phyloP scores from a whole-genome alignment of 2,329 filamentous ascomycete genomes.

The Tolypocladium tropicale region DNA sequence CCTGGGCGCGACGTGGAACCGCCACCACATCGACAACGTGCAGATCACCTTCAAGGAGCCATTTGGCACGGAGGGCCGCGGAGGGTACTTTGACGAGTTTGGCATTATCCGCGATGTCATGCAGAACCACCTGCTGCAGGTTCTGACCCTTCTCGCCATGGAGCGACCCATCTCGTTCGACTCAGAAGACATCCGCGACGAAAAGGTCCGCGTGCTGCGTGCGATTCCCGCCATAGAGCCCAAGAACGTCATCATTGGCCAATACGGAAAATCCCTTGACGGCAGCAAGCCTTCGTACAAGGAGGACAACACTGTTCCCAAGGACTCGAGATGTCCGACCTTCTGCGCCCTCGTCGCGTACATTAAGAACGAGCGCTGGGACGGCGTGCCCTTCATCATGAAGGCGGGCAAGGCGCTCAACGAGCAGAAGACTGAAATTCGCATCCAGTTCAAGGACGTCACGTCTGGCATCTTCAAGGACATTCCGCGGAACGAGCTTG shows the following conservation, averaged over 20 bases:
- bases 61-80: conserved; percentile 94
- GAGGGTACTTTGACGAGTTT: conserved; percentile 98
- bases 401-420: conserved; percentile 98
- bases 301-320: conserved; percentile 96
- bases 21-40: conserved; percentile 98
- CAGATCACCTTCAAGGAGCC: conserved; percentile 99
- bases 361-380: conserved; percentile 99
- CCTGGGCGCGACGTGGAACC: conserved; percentile 97
- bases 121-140: conserved; percentile 98
- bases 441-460: conserved; percentile 99
- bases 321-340: conserved; percentile 93
- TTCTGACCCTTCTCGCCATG: conserved; percentile 93
- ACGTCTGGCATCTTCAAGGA: conserved; percentile 99
- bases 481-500: conserved; percentile 96
- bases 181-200: conserved; percentile 93
- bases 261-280: conserved; percentile 94
- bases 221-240: conserved; percentile 92
- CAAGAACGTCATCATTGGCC: conserved; percentile 99
- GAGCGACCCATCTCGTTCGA: conserved; percentile 98
- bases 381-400: conserved; percentile 97
- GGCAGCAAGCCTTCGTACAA: conserved; percentile 96
- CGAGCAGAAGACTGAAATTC: conserved; percentile 98
- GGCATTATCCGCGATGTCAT: conserved; percentile 99
- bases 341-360: conserved; percentile 96
- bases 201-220: conserved; percentile 93